phyloP scores from a whole-genome alignment of 208 protist species.

The Crithidia mellificae region DNA sequence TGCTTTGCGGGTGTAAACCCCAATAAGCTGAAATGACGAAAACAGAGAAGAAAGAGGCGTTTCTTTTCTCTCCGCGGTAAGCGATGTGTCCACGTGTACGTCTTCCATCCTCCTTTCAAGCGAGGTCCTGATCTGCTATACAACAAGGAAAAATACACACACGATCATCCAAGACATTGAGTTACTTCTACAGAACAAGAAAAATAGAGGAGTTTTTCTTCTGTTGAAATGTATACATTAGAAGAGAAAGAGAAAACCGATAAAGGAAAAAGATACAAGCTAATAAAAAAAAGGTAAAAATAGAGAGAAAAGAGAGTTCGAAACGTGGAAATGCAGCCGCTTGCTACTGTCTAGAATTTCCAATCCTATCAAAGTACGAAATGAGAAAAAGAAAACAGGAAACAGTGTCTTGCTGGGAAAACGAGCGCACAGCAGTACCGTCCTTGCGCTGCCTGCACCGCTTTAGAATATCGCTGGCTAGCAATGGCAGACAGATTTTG shows the following conservation, averaged over 20 bases:
- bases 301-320: neutral
- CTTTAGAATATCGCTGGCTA: conserved; percentile 1
- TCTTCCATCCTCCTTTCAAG: neutral
- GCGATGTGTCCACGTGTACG: neutral
- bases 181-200: conserved; percentile 6
- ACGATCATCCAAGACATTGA: conserved; percentile 13
- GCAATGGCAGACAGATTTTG: neutral
- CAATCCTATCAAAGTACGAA: neutral
- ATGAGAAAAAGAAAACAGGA: conserved; percentile 1
- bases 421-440: neutral
- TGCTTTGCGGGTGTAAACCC: neutral
- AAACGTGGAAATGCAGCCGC: neutral
- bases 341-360: conserved; percentile 6
- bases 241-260: neutral
- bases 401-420: conserved; percentile 14
- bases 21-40: neutral
- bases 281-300: neutral
- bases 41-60: neutral
- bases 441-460: neutral
- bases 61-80: neutral
- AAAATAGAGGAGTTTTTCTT: conserved; percentile 12
- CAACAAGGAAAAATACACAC: conserved; percentile 31
- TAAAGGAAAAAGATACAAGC: neutral
- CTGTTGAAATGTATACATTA: neutral
- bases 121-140: conserved; percentile 1